Evolutionary conservation across 495 filamentous ascomycete species (phyloP).

Genomic region (Pyrenula massariospora): DNA sequence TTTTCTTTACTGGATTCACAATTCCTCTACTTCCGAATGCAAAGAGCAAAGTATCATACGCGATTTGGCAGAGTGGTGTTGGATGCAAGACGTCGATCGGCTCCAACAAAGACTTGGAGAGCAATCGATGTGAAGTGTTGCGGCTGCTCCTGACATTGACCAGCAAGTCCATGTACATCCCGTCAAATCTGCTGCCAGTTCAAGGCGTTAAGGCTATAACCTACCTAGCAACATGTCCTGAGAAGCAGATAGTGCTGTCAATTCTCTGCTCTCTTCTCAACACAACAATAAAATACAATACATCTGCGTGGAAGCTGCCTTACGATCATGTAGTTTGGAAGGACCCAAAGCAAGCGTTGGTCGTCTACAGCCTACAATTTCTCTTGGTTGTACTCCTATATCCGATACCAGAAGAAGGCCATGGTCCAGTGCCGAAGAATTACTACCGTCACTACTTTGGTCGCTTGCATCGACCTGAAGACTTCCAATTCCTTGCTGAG

Average conservation of each 20-base stretch:
- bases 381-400: constrained; percentile 84
- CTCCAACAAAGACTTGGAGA: constrained; percentile 82
- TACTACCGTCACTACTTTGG: constrained; percentile 88
- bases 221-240: constrained; percentile 74
- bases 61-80: constrained; percentile 97
- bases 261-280: constrained; percentile 87
- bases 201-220: constrained; percentile 81
- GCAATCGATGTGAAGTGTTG: constrained; percentile 81
- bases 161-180: constrained; percentile 87
- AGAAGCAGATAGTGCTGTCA: constrained; percentile 86
- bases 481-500: constrained; percentile 96
- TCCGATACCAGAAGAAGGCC: constrained; percentile 70
- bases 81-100: constrained; percentile 85
- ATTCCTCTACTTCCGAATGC: constrained; percentile 54
- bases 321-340: constrained; percentile 92
- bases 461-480: constrained; percentile 80
- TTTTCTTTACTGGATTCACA: constrained; percentile 87
- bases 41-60: constrained; percentile 75
- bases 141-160: constrained; percentile 76
- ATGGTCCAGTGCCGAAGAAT: constrained; percentile 61
- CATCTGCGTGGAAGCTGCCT: constrained; percentile 85
- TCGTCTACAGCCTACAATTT: constrained; percentile 84
- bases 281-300: constrained; percentile 96
- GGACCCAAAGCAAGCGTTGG: constrained; percentile 82
- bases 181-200: constrained; percentile 69